A percentile compares a stretch with the other conserved stretches of the same genome.
Conservation (phyloP, 768 basidiomycete species). For the Pholiota microspora region DNA sequence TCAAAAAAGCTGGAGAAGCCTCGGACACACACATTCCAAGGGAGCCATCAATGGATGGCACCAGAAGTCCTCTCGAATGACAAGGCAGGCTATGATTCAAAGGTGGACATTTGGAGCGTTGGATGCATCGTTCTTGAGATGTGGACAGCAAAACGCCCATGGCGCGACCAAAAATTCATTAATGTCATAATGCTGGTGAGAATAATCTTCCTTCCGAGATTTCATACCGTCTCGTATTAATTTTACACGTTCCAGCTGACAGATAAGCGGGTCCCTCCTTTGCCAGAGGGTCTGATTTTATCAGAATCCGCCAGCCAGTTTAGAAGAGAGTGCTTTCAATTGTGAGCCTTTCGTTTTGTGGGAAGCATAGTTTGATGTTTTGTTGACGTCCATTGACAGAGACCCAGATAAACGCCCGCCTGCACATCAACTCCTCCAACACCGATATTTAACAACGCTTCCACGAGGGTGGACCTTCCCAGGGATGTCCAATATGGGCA, state of each 20-base stretch:
- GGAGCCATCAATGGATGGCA: conserved; percentile 96
- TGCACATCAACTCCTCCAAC: conserved; percentile 60
- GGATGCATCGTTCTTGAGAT: conserved; percentile 95
- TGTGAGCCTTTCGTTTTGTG: conserved; percentile 39
- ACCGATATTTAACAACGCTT: conserved; percentile 62
- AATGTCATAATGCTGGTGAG: conserved; percentile 87
- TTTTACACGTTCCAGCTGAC: conserved; percentile 48
- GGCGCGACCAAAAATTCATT: conserved; percentile 64
- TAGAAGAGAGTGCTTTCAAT: conserved; percentile 71
- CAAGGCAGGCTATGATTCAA: conserved; percentile 82
- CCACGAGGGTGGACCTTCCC: conserved; percentile 50
- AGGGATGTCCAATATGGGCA: conserved; percentile 17
- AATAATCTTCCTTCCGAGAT: conserved; percentile 9
- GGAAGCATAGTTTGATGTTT: background rate
- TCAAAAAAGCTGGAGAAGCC: conserved; percentile 81
- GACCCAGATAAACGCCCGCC: conserved; percentile 69
- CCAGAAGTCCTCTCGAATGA: conserved; percentile 77
- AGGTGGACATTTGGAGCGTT: conserved; percentile 95
- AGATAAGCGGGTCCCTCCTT: conserved; percentile 67
- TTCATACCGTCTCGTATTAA: background rate
- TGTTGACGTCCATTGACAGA: conserved; percentile 36
- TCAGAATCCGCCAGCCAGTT: conserved; percentile 69
- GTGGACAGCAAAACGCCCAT: conserved; percentile 91
- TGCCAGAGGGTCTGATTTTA: conserved; percentile 66
- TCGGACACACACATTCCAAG: conserved; percentile 72